phyloP scores from a whole-genome alignment of 257 asterid genomes.

The Capsicum pubescens region DNA sequence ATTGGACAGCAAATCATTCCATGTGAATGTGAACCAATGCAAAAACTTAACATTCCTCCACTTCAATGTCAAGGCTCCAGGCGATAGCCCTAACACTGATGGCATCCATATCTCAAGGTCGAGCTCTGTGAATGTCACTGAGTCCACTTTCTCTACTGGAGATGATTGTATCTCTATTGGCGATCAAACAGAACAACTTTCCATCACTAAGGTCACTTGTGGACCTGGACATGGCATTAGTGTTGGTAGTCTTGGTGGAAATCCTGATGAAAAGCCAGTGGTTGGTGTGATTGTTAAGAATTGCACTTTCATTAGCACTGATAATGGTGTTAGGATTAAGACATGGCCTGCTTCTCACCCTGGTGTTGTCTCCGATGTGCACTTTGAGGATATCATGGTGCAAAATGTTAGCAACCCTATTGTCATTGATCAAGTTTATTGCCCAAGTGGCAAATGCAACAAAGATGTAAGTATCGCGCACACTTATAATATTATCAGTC shows the following conservation, averaged over 20 bases:
- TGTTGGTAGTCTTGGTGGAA: slow-evolving; percentile 48
- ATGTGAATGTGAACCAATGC: slow-evolving; percentile 42
- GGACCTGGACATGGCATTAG: slow-evolving; percentile 56
- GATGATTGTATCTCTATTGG: slow-evolving; percentile 53
- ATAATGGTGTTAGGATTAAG: slow-evolving; percentile 43
- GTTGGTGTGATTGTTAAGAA: slow-evolving; percentile 32
- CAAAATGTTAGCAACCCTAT: slow-evolving; percentile 44
- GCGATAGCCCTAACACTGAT: slow-evolving; percentile 48
- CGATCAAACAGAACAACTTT: slow-evolving; percentile 38
- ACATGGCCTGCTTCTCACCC: slow-evolving; percentile 42
- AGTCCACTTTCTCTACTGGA: slow-evolving; percentile 38
- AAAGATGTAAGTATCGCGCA: neutral
- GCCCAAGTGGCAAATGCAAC: slow-evolving; percentile 36
- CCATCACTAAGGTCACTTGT: slow-evolving; percentile 37
- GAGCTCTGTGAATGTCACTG: slow-evolving; percentile 31
- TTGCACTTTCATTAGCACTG: slow-evolving; percentile 38
- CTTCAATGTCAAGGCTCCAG: slow-evolving; percentile 39
- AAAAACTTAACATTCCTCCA: slow-evolving; percentile 36
- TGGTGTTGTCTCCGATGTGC: slow-evolving; percentile 30
- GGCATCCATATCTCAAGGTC: slow-evolving; percentile 47
- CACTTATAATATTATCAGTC: neutral
- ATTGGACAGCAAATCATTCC: slow-evolving; percentile 45
- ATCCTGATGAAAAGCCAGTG: slow-evolving; percentile 37
- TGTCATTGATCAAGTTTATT: slow-evolving; percentile 42
- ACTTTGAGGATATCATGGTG: slow-evolving; percentile 38